Conservation (phyloP, 169 alveolate species). For the Plasmodium gallinaceum region DNA sequence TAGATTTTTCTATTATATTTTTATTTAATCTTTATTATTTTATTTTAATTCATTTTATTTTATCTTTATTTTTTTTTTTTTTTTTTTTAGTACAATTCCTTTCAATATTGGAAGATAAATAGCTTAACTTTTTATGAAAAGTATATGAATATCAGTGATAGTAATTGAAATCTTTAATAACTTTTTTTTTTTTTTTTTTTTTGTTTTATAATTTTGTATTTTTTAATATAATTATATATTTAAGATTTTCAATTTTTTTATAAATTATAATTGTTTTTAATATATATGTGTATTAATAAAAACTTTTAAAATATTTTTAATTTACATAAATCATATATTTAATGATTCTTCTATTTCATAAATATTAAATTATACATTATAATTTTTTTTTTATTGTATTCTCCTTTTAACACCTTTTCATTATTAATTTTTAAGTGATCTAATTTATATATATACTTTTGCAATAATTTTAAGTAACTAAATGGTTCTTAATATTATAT, state of each 20-base stretch:
- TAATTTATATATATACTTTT: no score
- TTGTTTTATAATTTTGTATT: not conserved
- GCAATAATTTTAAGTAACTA: no score
- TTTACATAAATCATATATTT: no score
- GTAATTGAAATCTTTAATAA: slow-evolving; percentile 23
- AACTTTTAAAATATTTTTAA: no score
- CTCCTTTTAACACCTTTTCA: no score
- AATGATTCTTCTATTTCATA: no score
- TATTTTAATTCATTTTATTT: not conserved
- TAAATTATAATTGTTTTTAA: not conserved
- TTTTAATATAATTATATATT: not conserved
- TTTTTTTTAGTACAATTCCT: slow-evolving; percentile 65
- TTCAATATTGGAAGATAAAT: slow-evolving; percentile 77
- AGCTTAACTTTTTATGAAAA: slow-evolving; percentile 69
- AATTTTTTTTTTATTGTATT: no score
- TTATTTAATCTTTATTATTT: not conserved
- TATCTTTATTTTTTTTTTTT: not conserved
- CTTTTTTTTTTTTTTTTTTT: not conserved
- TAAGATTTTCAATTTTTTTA: not conserved
- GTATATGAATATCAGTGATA: slow-evolving; percentile 75
- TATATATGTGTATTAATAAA: no score
- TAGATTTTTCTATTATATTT: not conserved
- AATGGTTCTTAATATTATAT: no score
- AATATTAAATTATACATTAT: no score
- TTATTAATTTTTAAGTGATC: no score